Conservation (phyloP, 1,284 basidiomycete genomes). For the Rhodotorula sp. region DNA sequence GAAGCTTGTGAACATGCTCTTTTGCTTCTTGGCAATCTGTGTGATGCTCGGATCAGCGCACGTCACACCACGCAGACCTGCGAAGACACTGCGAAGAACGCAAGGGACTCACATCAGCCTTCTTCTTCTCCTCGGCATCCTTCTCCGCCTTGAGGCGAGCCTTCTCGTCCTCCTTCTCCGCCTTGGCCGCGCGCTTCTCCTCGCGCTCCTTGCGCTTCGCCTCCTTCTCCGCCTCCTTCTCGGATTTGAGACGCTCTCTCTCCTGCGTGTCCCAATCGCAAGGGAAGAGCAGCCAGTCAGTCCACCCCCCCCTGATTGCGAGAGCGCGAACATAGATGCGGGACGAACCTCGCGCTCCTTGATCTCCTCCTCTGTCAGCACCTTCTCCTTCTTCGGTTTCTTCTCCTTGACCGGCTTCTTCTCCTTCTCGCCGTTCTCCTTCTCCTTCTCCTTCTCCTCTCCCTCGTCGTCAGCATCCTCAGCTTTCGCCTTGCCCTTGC, state of each 20-base stretch:
- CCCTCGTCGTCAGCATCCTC: conserved; percentile 5
- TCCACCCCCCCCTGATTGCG: too few relatives aligned
- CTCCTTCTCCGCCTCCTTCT: conserved; percentile 30
- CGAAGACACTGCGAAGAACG: too few relatives aligned
- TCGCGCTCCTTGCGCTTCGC: conserved; percentile 16
- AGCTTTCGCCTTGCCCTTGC: conserved; percentile 22
- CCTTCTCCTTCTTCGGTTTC: conserved; percentile 6
- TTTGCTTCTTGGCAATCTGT: conserved; percentile 37
- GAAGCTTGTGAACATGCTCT: conserved; percentile 35
- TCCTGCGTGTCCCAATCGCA: conserved; percentile 8
- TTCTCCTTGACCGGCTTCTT: conserved; percentile 14
- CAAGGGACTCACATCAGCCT: conserved; percentile 15
- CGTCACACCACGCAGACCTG: too few relatives aligned
- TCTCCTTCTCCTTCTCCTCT: conserved; percentile 14
- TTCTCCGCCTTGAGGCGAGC: conserved; percentile 15
- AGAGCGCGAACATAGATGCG: too few relatives aligned
- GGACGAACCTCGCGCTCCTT: conserved; percentile 9
- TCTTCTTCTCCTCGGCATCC: conserved; percentile 24
- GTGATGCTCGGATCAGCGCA: too few relatives aligned
- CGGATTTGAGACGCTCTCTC: conserved; percentile 9
- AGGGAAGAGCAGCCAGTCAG: background rate
- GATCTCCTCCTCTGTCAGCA: conserved; percentile 11
- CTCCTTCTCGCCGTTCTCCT: conserved; percentile 2
- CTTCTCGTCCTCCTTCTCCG: conserved; percentile 30
- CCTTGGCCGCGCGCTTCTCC: conserved; percentile 12